Evolutionary conservation across 345 rosid genomes (phyloP).

Genomic region (Gossypium longicalyx): DNA sequence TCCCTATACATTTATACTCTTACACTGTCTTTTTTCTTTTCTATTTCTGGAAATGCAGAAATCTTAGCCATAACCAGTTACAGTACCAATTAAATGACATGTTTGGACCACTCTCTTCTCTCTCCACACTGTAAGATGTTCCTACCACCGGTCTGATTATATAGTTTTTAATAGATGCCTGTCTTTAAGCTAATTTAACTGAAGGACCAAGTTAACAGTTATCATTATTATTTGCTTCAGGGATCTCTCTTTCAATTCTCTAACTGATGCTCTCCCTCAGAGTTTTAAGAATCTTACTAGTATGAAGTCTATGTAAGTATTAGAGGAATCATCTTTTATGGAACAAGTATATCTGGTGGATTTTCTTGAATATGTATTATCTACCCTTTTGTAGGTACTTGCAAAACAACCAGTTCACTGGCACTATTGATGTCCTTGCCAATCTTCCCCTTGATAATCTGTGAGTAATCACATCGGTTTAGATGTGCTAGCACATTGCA

Average conservation of each 20-base stretch:
- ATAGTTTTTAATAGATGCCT: background rate
- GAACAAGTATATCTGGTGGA: slow-evolving; percentile 4
- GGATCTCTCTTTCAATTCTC: slow-evolving; percentile 75
- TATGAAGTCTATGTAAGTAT: slow-evolving; percentile 58
- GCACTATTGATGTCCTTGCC: slow-evolving; percentile 74
- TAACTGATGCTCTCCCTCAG: slow-evolving; percentile 68
- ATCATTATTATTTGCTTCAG: slow-evolving; percentile 40
- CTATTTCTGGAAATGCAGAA: slow-evolving; percentile 43
- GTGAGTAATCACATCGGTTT: slow-evolving; percentile 53
- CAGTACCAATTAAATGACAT: slow-evolving; percentile 50
- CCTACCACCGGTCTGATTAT: background rate
- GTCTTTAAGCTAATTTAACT: slow-evolving; percentile 13
- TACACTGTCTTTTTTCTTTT: background rate
- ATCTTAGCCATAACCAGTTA: slow-evolving; percentile 77
- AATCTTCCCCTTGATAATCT: slow-evolving; percentile 69
- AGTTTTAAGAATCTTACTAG: slow-evolving; percentile 64
- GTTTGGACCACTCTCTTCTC: slow-evolving; percentile 71
- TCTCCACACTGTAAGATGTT: slow-evolving; percentile 67
- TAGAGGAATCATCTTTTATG: slow-evolving; percentile 14
- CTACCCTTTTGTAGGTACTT: slow-evolving; percentile 53
- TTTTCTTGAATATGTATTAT: slow-evolving; percentile 13
- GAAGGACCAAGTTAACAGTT: slow-evolving; percentile 4
- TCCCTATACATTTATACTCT: slow-evolving; percentile 12
- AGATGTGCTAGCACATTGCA: slow-evolving; percentile 3
- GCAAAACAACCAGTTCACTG: slow-evolving; percentile 88